Percentiles rank a stretch among this genome's conserved stretches.
phyloP scores from a whole-genome alignment of 129 eudicot genomes.

The Pseudognaphalium luteoalbum region DNA sequence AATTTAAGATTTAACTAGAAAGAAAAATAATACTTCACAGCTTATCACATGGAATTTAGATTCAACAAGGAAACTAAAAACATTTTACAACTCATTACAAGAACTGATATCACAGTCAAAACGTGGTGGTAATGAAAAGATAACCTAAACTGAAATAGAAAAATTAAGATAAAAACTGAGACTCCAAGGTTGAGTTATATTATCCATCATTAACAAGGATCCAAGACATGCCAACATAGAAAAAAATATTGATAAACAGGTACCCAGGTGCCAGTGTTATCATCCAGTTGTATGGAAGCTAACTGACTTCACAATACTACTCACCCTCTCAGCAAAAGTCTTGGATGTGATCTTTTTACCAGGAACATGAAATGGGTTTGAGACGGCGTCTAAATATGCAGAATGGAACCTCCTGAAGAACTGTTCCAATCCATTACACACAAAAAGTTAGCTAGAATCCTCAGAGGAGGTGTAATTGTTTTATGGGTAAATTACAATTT shows the following conservation, averaged over 20 bases:
- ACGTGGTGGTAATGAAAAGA: neutral
- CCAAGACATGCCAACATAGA: neutral
- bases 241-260: neutral
- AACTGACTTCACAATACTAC: conserved; percentile 79
- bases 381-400: conserved; percentile 92
- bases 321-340: conserved; percentile 80
- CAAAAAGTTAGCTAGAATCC: neutral
- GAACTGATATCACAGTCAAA: neutral
- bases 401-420: conserved; percentile 93
- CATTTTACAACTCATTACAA: neutral
- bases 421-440: conserved; percentile 36
- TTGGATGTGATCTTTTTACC: conserved; percentile 94
- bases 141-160: neutral
- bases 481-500: no score
- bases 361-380: conserved; percentile 96
- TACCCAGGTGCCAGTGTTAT: neutral
- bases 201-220: neutral
- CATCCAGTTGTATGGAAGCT: conserved; percentile 59
- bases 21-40: neutral
- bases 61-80: neutral
- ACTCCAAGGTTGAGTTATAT: neutral
- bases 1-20: neutral
- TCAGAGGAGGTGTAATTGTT: neutral
- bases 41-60: neutral
- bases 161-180: neutral